These are phyloP conservation scores for Geotrichum citri-aurantii DNA, from an alignment of 1,139 yeast species.

Conservation along the genomic window DNA sequence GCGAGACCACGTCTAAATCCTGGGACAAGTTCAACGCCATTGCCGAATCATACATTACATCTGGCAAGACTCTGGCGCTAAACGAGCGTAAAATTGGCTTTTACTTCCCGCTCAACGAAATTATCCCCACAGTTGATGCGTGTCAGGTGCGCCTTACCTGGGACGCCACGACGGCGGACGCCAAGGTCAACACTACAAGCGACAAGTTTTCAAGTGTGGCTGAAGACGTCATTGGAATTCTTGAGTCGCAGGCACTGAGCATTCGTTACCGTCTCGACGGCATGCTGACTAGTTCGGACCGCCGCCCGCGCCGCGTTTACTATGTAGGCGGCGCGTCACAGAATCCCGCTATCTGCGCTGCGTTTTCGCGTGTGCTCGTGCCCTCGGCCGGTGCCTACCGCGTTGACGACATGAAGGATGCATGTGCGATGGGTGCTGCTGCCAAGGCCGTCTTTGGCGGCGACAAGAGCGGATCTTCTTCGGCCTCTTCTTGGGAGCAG, in stretches of 20 bases:
- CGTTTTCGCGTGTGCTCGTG: constrained; percentile 68
- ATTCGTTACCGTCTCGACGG: constrained; percentile 78
- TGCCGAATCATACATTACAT: constrained; percentile 30
- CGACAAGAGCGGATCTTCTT: background rate
- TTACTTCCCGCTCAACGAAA: constrained; percentile 84
- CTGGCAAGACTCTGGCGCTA: constrained; percentile 3
- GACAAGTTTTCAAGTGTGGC: constrained; percentile 34
- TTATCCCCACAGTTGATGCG: constrained; percentile 50
- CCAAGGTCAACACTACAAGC: background rate
- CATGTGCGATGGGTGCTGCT: constrained; percentile 95
- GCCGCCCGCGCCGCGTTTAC: constrained; percentile 62
- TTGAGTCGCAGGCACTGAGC: constrained; percentile 82
- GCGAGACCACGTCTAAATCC: constrained; percentile 3
- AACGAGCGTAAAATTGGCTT: constrained; percentile 46
- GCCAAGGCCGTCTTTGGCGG: constrained; percentile 70
- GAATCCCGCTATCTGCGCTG: constrained; percentile 59
- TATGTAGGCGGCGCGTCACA: constrained; percentile 88
- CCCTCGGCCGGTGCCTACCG: constrained; percentile 57
- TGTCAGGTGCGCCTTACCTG: constrained; percentile 4
- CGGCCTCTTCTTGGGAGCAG: constrained; percentile 15
- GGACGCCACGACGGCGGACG: background rate
- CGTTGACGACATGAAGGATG: constrained; percentile 68
- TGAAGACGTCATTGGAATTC: constrained; percentile 69
- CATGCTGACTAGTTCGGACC: constrained; percentile 42
- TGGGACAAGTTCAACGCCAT: constrained; percentile 66